These are phyloP conservation scores for Saururus chinensis DNA, from an alignment of 164 flowering plant genomes.

Conservation along the genomic window DNA sequence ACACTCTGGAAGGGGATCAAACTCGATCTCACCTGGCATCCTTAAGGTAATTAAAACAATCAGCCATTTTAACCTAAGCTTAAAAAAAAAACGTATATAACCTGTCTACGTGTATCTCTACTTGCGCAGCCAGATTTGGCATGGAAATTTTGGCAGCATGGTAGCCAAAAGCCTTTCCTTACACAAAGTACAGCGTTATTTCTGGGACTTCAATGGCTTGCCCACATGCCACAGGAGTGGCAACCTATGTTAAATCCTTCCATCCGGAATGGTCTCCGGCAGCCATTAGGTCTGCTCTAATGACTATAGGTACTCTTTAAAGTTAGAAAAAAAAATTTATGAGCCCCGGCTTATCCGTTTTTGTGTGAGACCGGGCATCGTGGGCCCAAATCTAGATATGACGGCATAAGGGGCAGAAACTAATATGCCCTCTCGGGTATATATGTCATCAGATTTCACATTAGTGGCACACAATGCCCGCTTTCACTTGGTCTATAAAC, in stretches of 20 bases:
- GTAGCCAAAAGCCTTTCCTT: not conserved
- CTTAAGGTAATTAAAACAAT: not conserved
- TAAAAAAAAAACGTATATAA: no score
- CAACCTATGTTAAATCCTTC: constrained; percentile 57
- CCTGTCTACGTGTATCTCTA: no score
- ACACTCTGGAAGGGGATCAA: not conserved
- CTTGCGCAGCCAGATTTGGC: not conserved
- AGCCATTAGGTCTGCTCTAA: constrained; percentile 48
- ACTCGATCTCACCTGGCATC: not conserved
- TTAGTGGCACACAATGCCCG: no score
- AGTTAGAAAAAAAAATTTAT: no score
- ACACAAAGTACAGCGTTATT: constrained; percentile 34
- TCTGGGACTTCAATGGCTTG: constrained; percentile 76
- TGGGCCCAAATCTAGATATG: no score
- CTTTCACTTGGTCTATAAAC: no score
- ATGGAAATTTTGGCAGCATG: not conserved
- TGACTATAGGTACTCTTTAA: not conserved
- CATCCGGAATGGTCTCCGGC: constrained; percentile 62
- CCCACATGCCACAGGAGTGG: constrained; percentile 51
- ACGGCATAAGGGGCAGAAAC: no score
- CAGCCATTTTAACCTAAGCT: no score
- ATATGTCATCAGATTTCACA: no score
- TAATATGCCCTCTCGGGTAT: no score
- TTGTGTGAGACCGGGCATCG: no score
- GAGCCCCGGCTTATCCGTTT: no score